Base-by-base conservation (phyloP, 2,329 filamentous ascomycete genomes). In the Pestalotiopsis sp. region DNA sequence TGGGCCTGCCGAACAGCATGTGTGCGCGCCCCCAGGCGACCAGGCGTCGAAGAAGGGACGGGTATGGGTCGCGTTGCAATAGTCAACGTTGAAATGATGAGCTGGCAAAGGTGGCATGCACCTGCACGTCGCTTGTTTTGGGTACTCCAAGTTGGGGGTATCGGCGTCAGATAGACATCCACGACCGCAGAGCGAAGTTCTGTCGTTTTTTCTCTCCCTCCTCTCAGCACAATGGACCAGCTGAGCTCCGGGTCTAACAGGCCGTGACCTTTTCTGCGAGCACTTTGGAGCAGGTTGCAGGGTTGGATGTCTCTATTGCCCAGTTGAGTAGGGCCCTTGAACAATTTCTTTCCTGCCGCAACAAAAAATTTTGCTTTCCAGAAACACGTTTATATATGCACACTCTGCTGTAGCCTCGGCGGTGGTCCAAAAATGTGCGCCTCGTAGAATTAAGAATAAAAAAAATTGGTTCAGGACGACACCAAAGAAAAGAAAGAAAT, bases 41-140 rank as follows among this genome's bases (percentile, higher is more conserved):
- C 75, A 78, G 75, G 79, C 77, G 76, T 76, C 76, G 77, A 77
- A 75, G 77, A 79, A 79, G 78, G 78, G 77, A 78, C 77, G 77
- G 80, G 78, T 79, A 79, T 79, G 78, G 78, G 77, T 78, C 77
- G 77, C 80, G 78, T 79, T 79, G 80, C 76, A 80, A 79, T 78
- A 78, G 78, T 76, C 79, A 79, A 77, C 79, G 77, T 79, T 76
- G 49, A 75, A 80, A 79, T 79, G 79, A 78, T 83, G 81, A 83
- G 79, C 80, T 84, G 82, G 81, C 82, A 83, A 79, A 75, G 75
- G 56, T 66, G 45, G 65, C 58, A 66, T 66, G 65, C 75, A 77
- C 78, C 83, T 84, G 83, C 83, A 84, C 75, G 81, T 81, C 75
- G 79, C 80, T 81, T 75, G 75, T 83, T 81, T 74, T 80, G 82